Percentiles rank a stretch among this genome's conserved stretches.
phyloP scores from a whole-genome alignment of 2,329 filamentous ascomycete genomes.

The Verticillium isaacii region DNA sequence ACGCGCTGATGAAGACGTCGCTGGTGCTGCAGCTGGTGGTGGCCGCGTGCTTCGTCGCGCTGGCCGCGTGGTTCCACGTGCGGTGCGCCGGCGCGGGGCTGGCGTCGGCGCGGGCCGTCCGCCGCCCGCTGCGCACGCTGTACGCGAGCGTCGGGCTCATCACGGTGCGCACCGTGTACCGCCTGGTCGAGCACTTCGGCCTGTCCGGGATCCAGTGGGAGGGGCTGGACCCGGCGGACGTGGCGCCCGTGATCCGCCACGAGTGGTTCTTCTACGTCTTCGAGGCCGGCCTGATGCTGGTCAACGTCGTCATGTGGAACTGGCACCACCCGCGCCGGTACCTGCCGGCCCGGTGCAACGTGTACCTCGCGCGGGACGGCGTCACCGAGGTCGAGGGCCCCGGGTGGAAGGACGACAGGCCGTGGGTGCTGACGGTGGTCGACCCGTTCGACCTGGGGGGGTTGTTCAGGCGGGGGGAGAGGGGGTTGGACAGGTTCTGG shows the following conservation, averaged over 20 bases:
- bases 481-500: conserved; percentile 24
- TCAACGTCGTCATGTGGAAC: conserved; percentile 46
- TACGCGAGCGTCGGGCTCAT: conserved; percentile 47
- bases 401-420: conserved; percentile 43
- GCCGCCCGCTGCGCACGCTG: conserved; percentile 38
- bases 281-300: conserved; percentile 48
- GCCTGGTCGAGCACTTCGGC: conserved; percentile 55
- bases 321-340: conserved; percentile 44
- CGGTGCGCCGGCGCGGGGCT: conserved; percentile 32
- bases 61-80: conserved; percentile 45
- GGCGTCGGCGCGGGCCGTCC: conserved; percentile 22
- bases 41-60: conserved; percentile 39
- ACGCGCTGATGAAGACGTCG: conserved; percentile 43
- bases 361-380: conserved; percentile 47
- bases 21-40: conserved; percentile 52
- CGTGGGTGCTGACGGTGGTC: conserved; percentile 33
- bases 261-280: conserved; percentile 59
- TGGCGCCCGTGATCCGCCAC: conserved; percentile 45
- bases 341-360: conserved; percentile 41
- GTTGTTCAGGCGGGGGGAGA: conserved; percentile 24
- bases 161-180: conserved; percentile 49
- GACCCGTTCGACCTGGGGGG: conserved; percentile 35
- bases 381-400: conserved; percentile 41
- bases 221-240: conserved; percentile 25
- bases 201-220: conserved; percentile 35